Evolutionary conservation across 805 yeast species (phyloP), one percentile per base, ranked within the genome.

Genomic region (Kluyveromyces aestuarii): DNA sequence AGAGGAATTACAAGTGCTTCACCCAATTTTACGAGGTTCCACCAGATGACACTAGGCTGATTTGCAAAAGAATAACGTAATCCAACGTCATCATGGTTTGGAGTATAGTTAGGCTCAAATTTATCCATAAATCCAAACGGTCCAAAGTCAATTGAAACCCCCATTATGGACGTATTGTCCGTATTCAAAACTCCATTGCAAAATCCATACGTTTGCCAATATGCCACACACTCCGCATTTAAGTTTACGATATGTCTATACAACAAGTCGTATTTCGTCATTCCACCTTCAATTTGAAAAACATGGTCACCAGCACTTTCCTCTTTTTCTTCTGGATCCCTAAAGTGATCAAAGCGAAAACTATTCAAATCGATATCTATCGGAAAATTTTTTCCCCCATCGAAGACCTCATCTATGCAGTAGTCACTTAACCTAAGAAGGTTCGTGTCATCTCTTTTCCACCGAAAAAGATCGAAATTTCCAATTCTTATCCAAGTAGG

Each of bases 141-240:
- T 2, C 98, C 99, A 65, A 84, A 93, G 66, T 91, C 99, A 66
- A 93, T 77, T 0, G 96, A 79, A 10, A 89, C 70, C 0, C 99
- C 99, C 41, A 84, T 60, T n/a, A 91, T 74, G 0, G 96, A 87
- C 1, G 96, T 87, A 61, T 91, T 91, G 61, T 91, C 99, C 0
- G 98, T 90, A 63, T 91, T 91, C 48, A 93, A 70, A 5, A 93
- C 98, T 13, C 99, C 99, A 60, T 91, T 93, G 55, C 90, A 65
- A 59, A 91, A 90, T 2, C 97, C 98, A 66, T 89, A 91, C 0
- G 84, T 76, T 62, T 91, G 97, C 87, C 96, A 87, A 54, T 76
- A 72, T 2, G 95, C 96, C 1, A 86, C 82, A 16, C 85, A 76
- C 44, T 70, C 64, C 0, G 96, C 96, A 62, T 89, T 90, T 38